phyloP scores from a whole-genome alignment of 78 protist genomes.

The Mastigamoeba balamuthi region DNA sequence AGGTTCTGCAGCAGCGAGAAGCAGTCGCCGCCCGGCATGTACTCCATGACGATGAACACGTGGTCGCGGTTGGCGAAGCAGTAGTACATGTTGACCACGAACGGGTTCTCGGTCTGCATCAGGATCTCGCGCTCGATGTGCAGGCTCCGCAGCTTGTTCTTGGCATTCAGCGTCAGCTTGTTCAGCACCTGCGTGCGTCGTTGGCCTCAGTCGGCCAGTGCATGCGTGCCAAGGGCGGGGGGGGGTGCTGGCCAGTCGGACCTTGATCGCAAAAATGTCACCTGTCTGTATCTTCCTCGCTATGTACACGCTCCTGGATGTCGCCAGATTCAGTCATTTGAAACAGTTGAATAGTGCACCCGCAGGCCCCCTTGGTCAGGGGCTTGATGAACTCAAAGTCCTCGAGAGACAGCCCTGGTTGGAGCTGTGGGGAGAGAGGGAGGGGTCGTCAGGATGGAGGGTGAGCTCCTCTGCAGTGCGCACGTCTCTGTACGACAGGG shows the following conservation, averaged over 20 bases:
- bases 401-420: constrained; percentile 36
- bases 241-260: too few species aligned
- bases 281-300: neutral
- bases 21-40: constrained; percentile 61
- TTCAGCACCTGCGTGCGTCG: neutral
- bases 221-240: too few species aligned
- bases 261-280: constrained; percentile 3
- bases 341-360: neutral
- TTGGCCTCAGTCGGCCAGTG: too few species aligned
- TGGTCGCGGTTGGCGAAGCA: constrained; percentile 25
- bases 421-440: too few species aligned
- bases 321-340: neutral
- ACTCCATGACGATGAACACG: constrained; percentile 71
- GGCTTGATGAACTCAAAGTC: constrained; percentile 50
- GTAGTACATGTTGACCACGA: neutral
- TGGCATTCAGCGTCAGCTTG: neutral
- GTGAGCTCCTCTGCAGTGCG: too few species aligned
- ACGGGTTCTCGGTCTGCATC: neutral
- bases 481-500: too few species aligned
- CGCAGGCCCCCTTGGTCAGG: constrained; percentile 51
- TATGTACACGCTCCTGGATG: neutral
- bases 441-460: too few species aligned
- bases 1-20: constrained; percentile 25
- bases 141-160: neutral
- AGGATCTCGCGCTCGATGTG: neutral